These are phyloP conservation scores for Tilletia setariae DNA, from an alignment of 1,284 basidiomycete species.

Conservation along the genomic window DNA sequence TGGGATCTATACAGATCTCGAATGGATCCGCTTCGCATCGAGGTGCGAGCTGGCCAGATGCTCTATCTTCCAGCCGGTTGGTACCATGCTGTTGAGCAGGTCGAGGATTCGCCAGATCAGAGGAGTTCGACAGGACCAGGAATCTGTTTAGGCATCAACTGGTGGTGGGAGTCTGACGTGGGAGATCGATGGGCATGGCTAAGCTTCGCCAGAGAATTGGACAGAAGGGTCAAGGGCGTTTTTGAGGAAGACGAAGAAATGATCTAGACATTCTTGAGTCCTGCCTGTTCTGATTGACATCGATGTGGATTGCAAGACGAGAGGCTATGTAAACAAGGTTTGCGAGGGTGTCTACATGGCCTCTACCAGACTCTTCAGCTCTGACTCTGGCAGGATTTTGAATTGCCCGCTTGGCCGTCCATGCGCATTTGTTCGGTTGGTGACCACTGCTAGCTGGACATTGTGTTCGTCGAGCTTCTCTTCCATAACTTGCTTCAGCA, in stretches of 20 bases:
- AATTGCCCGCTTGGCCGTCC: conserved; percentile 49
- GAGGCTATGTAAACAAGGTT: too few relatives aligned
- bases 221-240: not conserved
- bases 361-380: conserved; percentile 48
- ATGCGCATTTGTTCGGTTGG: conserved; percentile 41
- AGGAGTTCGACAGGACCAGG: conserved; percentile 22
- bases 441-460: conserved; percentile 77
- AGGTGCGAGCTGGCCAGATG: conserved; percentile 39
- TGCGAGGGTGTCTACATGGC: conserved; percentile 36
- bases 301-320: too few relatives aligned
- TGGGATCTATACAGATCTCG: conserved; percentile 17
- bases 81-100: conserved; percentile 46
- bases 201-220: not conserved
- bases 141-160: conserved; percentile 44
- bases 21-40: conserved; percentile 36
- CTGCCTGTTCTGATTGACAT: too few relatives aligned
- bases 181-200: conserved; percentile 17
- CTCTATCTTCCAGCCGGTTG: conserved; percentile 46
- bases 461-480: conserved; percentile 98
- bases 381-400: conserved; percentile 43
- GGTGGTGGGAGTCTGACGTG: conserved; percentile 43
- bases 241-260: conserved; percentile 14
- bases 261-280: not conserved
- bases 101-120: conserved; percentile 25
- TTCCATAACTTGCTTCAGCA: conserved; percentile 99